These are phyloP conservation scores for Paratinospora sagittata DNA, from an alignment of 164 flowering plant species.

Conservation along the genomic window DNA sequence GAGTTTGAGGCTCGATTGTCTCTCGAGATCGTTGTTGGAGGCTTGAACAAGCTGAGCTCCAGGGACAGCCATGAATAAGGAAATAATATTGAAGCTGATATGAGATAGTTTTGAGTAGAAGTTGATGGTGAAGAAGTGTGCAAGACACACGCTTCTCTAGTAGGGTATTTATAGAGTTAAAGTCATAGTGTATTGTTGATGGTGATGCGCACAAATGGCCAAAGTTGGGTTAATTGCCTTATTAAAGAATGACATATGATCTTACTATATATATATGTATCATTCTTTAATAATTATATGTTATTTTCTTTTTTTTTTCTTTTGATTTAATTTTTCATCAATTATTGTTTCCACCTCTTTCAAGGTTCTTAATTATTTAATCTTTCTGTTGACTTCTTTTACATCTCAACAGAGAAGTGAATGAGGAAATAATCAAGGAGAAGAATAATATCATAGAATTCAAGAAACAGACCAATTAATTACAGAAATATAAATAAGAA, in stretches of 20 bases:
- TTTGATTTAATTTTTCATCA: background rate
- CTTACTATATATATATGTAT: background rate
- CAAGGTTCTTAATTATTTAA: background rate
- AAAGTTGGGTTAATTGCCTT: background rate
- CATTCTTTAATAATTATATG: too few relatives aligned
- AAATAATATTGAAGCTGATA: too few relatives aligned
- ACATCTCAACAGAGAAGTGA: too few relatives aligned
- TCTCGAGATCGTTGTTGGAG: background rate
- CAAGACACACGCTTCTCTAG: slow-evolving; percentile 5
- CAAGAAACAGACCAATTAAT: too few relatives aligned
- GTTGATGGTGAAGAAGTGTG: background rate
- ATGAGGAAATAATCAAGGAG: too few relatives aligned
- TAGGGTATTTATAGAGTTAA: background rate
- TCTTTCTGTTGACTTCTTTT: too few relatives aligned
- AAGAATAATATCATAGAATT: too few relatives aligned
- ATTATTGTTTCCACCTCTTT: slow-evolving; percentile 1
- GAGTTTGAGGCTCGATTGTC: background rate
- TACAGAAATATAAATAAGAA: too few relatives aligned
- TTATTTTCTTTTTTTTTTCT: background rate
- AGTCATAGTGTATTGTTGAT: background rate
- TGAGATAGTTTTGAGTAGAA: too few relatives aligned
- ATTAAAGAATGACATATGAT: background rate
- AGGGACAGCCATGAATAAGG: slow-evolving; percentile 13
- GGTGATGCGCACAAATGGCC: background rate
- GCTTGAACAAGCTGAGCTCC: background rate